Base-by-base conservation (phyloP, 805 yeast genomes). In the Yamadazyma sp. region DNA sequence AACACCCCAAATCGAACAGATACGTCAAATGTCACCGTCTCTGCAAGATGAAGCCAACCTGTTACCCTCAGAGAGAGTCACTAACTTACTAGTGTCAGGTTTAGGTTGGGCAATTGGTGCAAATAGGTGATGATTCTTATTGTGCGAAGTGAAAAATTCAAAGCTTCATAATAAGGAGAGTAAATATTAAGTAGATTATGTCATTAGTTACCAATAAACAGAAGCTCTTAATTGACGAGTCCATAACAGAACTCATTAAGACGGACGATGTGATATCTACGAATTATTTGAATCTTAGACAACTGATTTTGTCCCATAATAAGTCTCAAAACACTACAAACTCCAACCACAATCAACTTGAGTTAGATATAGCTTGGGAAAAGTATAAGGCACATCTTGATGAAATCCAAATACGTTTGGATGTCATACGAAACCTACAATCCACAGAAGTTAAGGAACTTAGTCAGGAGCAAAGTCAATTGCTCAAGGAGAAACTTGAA, bases 71-170 rank as follows among this genome's bases (percentile, higher is more conserved):
- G 78, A 71, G 25, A 76, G 74, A 45, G 40, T 77, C 3, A 69
- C 76, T 8, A 71, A 65, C 37, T 48, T 76, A 37, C 57, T 76
- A 36, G 78, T 72, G 3, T 65, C 75, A 17, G 82, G 82, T 1
- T 53, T 76, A 20, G 81, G 81, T 4, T 76, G 82, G 82, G 81
- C 82, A 3, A 73, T 76, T 44, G 82, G 82, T 5, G 82, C 82
- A 25, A 58, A 53, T 35, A 10, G n/a, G 7, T 24, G n/a, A n/a
- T n/a, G n/a, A n/a, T n/a, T n/a, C n/a, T n/a, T n/a, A n/a, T n/a
- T n/a, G n/a, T n/a, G n/a, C n/a, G n/a, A n/a, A n/a, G n/a, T n/a
- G n/a, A n/a, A n/a, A n/a, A 24, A 24, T 14, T 14, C 16, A 8
- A 7, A 24, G 7, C 27, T 8, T 24, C 7, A 27, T 19, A 9